phyloP scores from a whole-genome alignment of 1,284 basidiomycete species.

The Neonothopanus nambi region DNA sequence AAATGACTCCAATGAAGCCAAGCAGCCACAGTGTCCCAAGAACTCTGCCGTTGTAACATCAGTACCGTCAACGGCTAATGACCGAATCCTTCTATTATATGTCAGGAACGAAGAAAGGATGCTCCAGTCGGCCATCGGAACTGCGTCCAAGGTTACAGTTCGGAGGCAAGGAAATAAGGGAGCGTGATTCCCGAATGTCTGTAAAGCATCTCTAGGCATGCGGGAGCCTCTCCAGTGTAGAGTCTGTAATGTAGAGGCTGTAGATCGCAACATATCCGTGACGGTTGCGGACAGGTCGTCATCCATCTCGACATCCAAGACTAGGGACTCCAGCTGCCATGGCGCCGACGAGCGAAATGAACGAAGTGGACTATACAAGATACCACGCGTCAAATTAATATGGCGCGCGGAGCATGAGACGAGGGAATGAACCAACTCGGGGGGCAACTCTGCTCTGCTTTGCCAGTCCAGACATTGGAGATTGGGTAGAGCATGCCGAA shows the following conservation, averaged over 20 bases:
- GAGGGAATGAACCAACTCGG: constrained; percentile 17
- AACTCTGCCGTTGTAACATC: constrained; percentile 17
- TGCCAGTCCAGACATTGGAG: constrained; percentile 28
- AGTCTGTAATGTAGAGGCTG: constrained; percentile 22
- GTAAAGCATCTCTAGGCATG: constrained; percentile 6
- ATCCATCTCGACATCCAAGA: constrained; percentile 13
- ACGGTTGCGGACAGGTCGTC: constrained; percentile 15
- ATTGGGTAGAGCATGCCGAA: constrained; percentile 22
- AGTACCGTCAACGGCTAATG: constrained; percentile 25
- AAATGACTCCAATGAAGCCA: constrained; percentile 24
- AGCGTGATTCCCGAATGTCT: constrained; percentile 7
- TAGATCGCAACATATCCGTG: constrained; percentile 17
- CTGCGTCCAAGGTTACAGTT: constrained; percentile 20
- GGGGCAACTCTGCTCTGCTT: constrained; percentile 13
- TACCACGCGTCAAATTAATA: constrained; percentile 1
- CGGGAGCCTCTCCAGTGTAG: constrained; percentile 25
- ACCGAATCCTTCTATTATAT: constrained; percentile 16
- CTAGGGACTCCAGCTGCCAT: constrained; percentile 25
- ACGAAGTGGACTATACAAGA: neutral
- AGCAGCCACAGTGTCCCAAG: constrained; percentile 21
- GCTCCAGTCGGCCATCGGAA: constrained; percentile 15
- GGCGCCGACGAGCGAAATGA: neutral
- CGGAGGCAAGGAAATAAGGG: constrained; percentile 22
- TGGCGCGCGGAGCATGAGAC: constrained; percentile 22
- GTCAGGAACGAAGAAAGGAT: constrained; percentile 23